Percentiles rank a stretch among this genome's conserved stretches.
Conservation (phyloP, 768 basidiomycete species). For the Pholiota microspora region DNA sequence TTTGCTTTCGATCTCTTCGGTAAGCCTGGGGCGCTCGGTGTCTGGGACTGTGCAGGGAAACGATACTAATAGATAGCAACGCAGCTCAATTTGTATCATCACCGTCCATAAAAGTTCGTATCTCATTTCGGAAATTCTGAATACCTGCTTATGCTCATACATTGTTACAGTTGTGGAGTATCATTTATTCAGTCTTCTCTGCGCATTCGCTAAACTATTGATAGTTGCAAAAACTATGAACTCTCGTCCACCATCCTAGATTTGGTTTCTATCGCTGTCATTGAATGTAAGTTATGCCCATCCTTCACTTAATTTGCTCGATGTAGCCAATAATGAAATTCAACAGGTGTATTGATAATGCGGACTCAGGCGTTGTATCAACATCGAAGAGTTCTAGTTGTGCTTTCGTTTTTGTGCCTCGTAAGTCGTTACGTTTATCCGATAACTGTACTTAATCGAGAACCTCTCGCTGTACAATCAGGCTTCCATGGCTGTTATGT, state of each 20-base stretch:
- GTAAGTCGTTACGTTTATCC: constrained; percentile 10
- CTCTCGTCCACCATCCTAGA: constrained; percentile 20
- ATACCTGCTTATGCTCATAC: not conserved
- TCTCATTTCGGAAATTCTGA: not conserved
- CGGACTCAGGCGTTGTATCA: constrained; percentile 27
- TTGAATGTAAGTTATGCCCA: constrained; percentile 18
- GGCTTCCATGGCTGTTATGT: constrained; percentile 20
- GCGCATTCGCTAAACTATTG: not conserved
- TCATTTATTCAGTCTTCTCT: not conserved
- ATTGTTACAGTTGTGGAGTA: constrained; percentile 14
- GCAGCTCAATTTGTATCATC: constrained; percentile 20
- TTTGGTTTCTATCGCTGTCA: constrained; percentile 20
- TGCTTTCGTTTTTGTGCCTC: constrained; percentile 14
- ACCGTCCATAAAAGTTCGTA: constrained; percentile 18
- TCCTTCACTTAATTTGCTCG: not conserved
- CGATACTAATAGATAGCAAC: not conserved
- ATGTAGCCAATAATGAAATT: not conserved
- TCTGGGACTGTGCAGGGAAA: too few species aligned
- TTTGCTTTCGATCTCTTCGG: constrained; percentile 20
- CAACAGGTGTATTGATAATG: constrained; percentile 23
- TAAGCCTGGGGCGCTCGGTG: too few species aligned
- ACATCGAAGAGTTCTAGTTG: constrained; percentile 13
- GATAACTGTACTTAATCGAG: not conserved
- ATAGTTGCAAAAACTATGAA: constrained; percentile 23
- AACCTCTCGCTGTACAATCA: not conserved